Evolutionary conservation across 768 basidiomycete genomes (phyloP).

Genomic region (Suillus plorans): DNA sequence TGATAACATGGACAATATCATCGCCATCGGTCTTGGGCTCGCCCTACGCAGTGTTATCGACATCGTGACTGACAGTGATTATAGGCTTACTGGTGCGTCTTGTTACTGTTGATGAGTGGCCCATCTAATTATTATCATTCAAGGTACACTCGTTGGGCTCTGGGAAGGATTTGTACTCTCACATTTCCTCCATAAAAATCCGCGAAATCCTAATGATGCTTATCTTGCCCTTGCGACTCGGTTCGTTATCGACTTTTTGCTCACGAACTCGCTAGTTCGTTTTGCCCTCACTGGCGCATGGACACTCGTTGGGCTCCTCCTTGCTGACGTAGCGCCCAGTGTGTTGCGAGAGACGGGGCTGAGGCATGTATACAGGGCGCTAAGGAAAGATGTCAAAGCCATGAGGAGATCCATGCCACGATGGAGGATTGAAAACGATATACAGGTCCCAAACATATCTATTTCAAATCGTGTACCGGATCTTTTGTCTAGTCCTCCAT

Average conservation of each 20-base stretch:
- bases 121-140: background rate
- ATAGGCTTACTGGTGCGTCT: constrained; percentile 29
- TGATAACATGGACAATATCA: constrained; percentile 60
- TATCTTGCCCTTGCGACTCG: constrained; percentile 66
- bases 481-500: constrained; percentile 8
- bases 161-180: constrained; percentile 79
- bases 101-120: too few relatives aligned
- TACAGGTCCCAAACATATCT: background rate
- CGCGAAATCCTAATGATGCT: constrained; percentile 58
- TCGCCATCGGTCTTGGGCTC: constrained; percentile 69
- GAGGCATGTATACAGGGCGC: constrained; percentile 35
- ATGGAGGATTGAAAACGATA: constrained; percentile 32
- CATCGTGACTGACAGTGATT: constrained; percentile 35
- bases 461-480: background rate
- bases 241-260: constrained; percentile 66
- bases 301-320: constrained; percentile 53
- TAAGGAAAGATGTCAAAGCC: constrained; percentile 34
- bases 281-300: constrained; percentile 48
- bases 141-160: constrained; percentile 69
- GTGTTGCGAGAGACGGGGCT: constrained; percentile 46
- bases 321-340: constrained; percentile 50
- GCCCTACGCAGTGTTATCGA: constrained; percentile 62
- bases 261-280: constrained; percentile 53
- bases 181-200: constrained; percentile 70
- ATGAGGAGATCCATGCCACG: constrained; percentile 31